A percentile compares a stretch with the other conserved stretches of the same genome.
phyloP scores from a whole-genome alignment of 2,329 filamentous ascomycete species.

The Venturia oleaginea region DNA sequence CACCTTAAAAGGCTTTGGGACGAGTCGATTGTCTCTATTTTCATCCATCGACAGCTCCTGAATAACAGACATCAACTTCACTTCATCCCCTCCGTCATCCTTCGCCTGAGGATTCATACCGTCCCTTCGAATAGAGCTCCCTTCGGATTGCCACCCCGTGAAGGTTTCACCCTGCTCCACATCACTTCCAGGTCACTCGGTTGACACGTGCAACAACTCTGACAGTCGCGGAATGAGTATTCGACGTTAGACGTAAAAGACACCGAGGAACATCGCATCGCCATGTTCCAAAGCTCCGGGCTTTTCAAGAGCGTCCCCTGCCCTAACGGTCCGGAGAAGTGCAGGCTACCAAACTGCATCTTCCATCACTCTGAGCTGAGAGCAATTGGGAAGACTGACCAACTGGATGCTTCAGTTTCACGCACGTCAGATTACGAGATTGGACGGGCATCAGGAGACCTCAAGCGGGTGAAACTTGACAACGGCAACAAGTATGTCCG shows the following conservation, averaged over 20 bases:
- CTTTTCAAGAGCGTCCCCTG: conserved; percentile 44
- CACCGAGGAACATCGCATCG: neutral
- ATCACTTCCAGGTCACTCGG: neutral
- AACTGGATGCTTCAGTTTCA: neutral
- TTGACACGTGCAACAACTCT: neutral
- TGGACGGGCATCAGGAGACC: conserved; percentile 8
- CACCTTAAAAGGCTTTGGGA: neutral
- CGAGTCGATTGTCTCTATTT: too few relatives aligned
- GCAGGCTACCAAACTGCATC: conserved; percentile 47
- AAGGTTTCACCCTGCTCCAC: neutral
- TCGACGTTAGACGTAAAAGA: neutral
- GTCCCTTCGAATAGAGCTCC: neutral
- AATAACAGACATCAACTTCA: neutral
- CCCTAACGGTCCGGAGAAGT: conserved; percentile 34
- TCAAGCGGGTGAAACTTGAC: conserved; percentile 26
- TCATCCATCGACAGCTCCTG: neutral
- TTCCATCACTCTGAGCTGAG: conserved; percentile 42
- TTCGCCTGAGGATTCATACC: too few relatives aligned
- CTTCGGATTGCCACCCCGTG: neutral
- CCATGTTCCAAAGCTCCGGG: conserved; percentile 48
- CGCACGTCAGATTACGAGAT: neutral
- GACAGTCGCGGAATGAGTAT: neutral
- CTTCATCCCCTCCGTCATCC: neutral
- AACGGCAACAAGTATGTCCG: conserved; percentile 17
- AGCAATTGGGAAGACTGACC: neutral